Evolutionary conservation across 2,329 filamentous ascomycete genomes (phyloP).

Genomic region (Byssoonygena ceratinophila): DNA sequence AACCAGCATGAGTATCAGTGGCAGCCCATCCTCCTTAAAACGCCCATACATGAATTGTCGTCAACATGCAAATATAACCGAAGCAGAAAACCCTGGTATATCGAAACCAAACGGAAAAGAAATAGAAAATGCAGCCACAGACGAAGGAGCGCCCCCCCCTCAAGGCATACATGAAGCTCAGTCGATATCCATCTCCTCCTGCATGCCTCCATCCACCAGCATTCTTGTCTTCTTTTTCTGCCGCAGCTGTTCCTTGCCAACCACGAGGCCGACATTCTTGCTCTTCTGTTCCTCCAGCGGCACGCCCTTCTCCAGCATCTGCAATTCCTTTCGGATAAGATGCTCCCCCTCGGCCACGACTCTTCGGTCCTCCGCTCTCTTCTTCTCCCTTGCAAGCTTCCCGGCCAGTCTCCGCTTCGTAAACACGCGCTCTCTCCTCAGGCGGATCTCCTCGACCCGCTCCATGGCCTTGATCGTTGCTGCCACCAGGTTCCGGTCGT

Average conservation of each 20-base stretch:
- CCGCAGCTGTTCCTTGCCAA: slow-evolving; percentile 34
- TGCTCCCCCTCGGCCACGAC: slow-evolving; percentile 88
- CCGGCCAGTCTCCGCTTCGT: slow-evolving; percentile 90
- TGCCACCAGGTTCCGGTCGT: slow-evolving; percentile 82
- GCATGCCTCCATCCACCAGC: slow-evolving; percentile 36
- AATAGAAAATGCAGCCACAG: slow-evolving; percentile 2
- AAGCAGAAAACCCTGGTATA: slow-evolving; percentile 9
- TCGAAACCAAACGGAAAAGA: slow-evolving; percentile 3
- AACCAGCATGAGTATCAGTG: background rate
- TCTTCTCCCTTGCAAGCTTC: slow-evolving; percentile 60
- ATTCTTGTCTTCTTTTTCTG: slow-evolving; percentile 37
- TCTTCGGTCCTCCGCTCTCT: slow-evolving; percentile 70
- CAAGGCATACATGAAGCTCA: slow-evolving; percentile 25
- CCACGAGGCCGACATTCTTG: slow-evolving; percentile 29
- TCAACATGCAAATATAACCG: background rate
- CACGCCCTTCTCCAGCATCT: slow-evolving; percentile 45
- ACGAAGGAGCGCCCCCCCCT: no score
- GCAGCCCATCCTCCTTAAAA: slow-evolving; percentile 1
- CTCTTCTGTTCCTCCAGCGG: slow-evolving; percentile 27
- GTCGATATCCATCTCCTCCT: slow-evolving; percentile 41
- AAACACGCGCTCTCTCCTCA: slow-evolving; percentile 75
- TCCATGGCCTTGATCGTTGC: slow-evolving; percentile 89
- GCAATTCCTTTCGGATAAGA: slow-evolving; percentile 63
- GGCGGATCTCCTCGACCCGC: slow-evolving; percentile 73
- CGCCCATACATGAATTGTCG: slow-evolving; percentile 7